Base-by-base conservation (phyloP, 2,329 filamentous ascomycete genomes). In the Phialophora chinensis region DNA sequence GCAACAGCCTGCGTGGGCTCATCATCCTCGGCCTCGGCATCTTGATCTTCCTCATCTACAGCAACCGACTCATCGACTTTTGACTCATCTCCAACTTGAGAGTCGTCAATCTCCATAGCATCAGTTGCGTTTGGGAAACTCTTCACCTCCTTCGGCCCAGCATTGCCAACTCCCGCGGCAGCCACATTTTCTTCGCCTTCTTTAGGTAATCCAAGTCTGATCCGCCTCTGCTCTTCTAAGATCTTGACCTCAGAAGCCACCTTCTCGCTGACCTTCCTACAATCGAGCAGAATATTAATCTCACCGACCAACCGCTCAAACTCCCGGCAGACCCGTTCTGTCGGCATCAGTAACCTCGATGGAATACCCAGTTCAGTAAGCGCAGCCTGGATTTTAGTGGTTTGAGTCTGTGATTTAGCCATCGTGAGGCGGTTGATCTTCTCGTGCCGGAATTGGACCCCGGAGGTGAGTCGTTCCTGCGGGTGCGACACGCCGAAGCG, bases 401-500 rank as follows among this genome's bases (percentile, higher is more conserved):
- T 80, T 68, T 83, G 82, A 1, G 82, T 79, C 67, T 83, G 82
- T 33, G 80, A 82, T 72, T 83, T 83, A 35, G 82, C 82, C 68
- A 82, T 81, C 3, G 80, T 81, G 60, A 83, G 77, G 67, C 82
- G 81, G 63, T 81, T 79, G 56, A 81, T 80, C 67, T 80, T 81
- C 69, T 83, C 82, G 70, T 92, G 92, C 12, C 94, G 91, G 84
- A 98, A 98, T 14, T 91, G 90, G 42, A 97, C 91, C 6, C 95
- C 94, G 8, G 90, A 90, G 1, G 90, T 88, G 47, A 97, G 85
- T 31, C 94, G 91, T 63, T 98, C 94, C 75, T 91, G 87, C 71
- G 94, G 90, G 72, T 91, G 88, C 7, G 90, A 87, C 10, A 99
- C 90, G 69, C 94, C 95, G 75, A 94, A 98, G 38, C 90, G 85